phyloP scores from a whole-genome alignment of 2,329 filamentous ascomycete species.

The Cytospora mali region DNA sequence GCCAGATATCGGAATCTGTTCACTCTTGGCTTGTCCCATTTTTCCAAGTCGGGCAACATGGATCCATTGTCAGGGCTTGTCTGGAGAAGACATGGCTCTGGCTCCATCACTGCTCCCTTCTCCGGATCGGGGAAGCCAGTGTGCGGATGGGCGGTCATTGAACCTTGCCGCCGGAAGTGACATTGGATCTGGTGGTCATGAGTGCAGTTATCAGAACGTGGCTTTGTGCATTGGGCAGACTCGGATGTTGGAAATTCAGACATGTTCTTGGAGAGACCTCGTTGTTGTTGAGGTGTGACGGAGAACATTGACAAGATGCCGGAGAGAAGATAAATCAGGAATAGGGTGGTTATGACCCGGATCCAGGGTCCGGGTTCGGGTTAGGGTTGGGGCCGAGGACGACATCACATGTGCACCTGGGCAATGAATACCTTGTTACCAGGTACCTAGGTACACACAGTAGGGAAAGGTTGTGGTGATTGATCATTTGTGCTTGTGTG shows the following conservation, averaged over 20 bases:
- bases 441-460: no score
- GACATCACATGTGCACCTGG: no score
- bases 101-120: not conserved
- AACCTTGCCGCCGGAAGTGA: no score
- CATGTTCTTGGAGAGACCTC: not conserved
- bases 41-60: not conserved
- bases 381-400: not conserved
- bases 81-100: not conserved
- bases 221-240: not conserved
- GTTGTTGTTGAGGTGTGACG: not conserved
- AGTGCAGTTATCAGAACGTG: no score
- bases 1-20: conserved; percentile 6
- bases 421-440: no score
- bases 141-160: not conserved
- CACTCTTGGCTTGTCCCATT: conserved; percentile 2
- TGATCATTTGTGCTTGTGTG: no score
- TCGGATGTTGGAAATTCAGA: not conserved
- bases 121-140: not conserved
- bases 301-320: not conserved
- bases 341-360: not conserved
- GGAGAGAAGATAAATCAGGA: not conserved
- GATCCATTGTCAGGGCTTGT: not conserved
- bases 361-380: not conserved
- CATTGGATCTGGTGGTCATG: not conserved
- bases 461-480: no score